Evolutionary conservation across 1,284 basidiomycete genomes (phyloP), one percentile per base, ranked within the genome.

Genomic region (Anthracocystis panici-leucophaei): DNA sequence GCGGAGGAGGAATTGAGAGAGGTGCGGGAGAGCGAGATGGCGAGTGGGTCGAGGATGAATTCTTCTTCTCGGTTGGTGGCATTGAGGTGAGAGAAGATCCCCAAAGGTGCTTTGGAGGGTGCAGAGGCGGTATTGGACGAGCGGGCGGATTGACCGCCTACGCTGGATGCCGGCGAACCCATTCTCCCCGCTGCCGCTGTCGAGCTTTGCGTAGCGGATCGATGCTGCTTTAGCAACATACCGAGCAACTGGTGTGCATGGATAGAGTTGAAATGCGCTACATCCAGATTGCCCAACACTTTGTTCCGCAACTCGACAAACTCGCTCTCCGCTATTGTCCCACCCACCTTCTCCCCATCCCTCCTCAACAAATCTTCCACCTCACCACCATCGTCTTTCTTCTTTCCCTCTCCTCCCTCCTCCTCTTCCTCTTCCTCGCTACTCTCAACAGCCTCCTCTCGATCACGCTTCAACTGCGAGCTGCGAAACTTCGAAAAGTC

Each of bases 211-310:
- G 5, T 44, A 5, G 48, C n/a, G 9, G 57, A 61, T 16, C 63
- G 65, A 55, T 65, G 58, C 51, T 69, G 62, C 21, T 78, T 73
- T 41, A 80, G 65, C 12, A 80, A 60, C 78, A 81, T 80, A 0
- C 78, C 78, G 5, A 81, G 51, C 31, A 81, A 27, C 49, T 78
- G 77, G 25, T 81, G 78, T 21, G 78, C 80, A 38, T 78, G 80
- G 60, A 78, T 79, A 20, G 75, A 67, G 52, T 77, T 80, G 52
- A 78, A 78, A 9, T 78, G 76, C 1, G 78, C 79, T 11, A 70
- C 46, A 11, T 80, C 79, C 18, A 82, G 63, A 9, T 65, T 76
- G 14, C 52, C 66, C 9, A 82, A 49, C 35, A 82, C 70, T 8
- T 62, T 44, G 35, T 64, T 66, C 9, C 81, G 63, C 11, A 82